A percentile compares a stretch with the other conserved stretches of the same genome.
These are phyloP conservation scores for Monosporozyma unispora DNA, from an alignment of 805 yeast genomes.

Conservation along the genomic window DNA sequence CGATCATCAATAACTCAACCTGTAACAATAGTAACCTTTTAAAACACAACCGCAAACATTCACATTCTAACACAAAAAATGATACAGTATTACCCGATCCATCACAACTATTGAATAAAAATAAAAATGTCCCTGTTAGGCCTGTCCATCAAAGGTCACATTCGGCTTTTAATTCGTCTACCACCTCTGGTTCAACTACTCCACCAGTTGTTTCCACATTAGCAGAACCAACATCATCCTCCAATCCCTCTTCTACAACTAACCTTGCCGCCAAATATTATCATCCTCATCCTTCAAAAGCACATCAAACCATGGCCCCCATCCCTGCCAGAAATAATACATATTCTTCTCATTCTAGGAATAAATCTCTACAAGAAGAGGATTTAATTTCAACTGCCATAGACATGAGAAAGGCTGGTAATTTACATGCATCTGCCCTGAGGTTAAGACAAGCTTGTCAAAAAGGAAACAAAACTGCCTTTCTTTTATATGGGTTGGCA, in stretches of 20 bases:
- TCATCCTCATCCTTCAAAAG: neutral
- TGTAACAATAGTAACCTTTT: neutral
- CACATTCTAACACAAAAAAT: neutral
- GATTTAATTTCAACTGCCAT: slow-evolving; percentile 29
- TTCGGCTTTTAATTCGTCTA: slow-evolving; percentile 8
- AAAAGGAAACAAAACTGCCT: slow-evolving; percentile 55
- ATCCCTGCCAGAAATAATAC: neutral
- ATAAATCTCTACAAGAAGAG: neutral
- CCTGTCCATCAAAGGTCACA: slow-evolving; percentile 11
- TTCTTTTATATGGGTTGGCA: slow-evolving; percentile 60
- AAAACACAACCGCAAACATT: neutral
- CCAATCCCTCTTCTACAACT: neutral
- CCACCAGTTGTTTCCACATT: neutral
- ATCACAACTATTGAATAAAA: neutral
- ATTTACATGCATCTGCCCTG: slow-evolving; percentile 58
- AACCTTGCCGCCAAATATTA: neutral
- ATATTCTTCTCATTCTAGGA: neutral
- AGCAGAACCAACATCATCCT: neutral
- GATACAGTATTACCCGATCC: neutral
- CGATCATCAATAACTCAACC: neutral
- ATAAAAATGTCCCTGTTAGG: neutral
- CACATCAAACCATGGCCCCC: neutral
- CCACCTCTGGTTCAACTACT: neutral
- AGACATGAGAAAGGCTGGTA: slow-evolving; percentile 46
- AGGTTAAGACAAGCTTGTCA: slow-evolving; percentile 58